Base-by-base conservation (phyloP, 768 basidiomycete species). In the Russula sp. region DNA sequence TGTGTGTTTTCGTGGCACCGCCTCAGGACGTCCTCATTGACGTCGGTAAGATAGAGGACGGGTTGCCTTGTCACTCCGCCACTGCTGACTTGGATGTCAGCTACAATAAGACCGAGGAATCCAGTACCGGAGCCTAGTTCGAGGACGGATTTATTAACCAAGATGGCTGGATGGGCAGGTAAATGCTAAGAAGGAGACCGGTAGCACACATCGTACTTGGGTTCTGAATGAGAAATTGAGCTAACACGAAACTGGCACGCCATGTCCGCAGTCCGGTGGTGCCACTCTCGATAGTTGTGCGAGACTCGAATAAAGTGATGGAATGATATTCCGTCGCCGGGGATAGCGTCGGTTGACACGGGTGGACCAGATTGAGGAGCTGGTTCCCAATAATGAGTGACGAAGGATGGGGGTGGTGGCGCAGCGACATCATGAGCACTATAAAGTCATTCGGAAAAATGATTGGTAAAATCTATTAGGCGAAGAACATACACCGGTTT, bases 191-290 rank as follows among this genome's bases (percentile, higher is more conserved):
- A 64, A 36, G n/a, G 0, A 0, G 28, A 60, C 30, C 6, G 36
- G 13, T 24, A 22, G 24, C 14, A 48, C 13, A 62, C 24, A 38
- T 30, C 53, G 36, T 74, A 89, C 90, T 80, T 72, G 84, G 76
- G 70, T 87, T 77, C 10, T 69, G 64, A 22, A 84, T 79, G 26
- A 92, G 76, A 69, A 84, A 86, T 54, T 86, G 80, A 0, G 84
- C 83, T 22, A 92, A 76, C 34, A 82, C 76, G 50, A 87, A 81
- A 67, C 89, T 87, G 6, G 91, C 88, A 32, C 80, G 77, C 91
- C 91, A 93, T 8, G 90, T 93, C 59, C 88, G 80, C 54, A 92
- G 74, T 14, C 91, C 90, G 1, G 90, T 92, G 0, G 89, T 92
- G 0, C 91, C 90, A 48, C 78, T 77, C 72, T 92, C 89, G 32